phyloP scores from a whole-genome alignment of 2,329 filamentous ascomycete species.

The Hypoxylon sp. region DNA sequence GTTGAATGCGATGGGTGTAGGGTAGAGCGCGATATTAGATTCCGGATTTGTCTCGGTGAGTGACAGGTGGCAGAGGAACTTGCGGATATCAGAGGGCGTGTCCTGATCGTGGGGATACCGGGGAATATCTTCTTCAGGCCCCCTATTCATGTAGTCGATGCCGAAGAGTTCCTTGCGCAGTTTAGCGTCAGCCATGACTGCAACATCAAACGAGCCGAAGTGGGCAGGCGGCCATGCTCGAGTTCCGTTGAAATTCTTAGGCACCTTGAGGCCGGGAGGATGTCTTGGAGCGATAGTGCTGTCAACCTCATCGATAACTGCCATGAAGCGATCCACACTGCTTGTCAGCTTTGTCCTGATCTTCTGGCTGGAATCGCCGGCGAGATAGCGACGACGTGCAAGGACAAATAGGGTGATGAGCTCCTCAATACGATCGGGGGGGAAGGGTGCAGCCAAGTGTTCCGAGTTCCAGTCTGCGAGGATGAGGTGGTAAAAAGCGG shows the following conservation, averaged over 20 bases:
- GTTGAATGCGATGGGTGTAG: slow-evolving; percentile 40
- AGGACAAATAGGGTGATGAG: slow-evolving; percentile 29
- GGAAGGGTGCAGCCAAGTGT: slow-evolving; percentile 5
- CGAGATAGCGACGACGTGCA: slow-evolving; percentile 33
- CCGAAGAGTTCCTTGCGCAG: slow-evolving; percentile 38
- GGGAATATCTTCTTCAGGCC: background rate
- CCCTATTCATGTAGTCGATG: slow-evolving; percentile 10
- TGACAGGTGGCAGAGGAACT: slow-evolving; percentile 38
- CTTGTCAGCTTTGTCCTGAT: slow-evolving; percentile 3
- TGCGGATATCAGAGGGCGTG: slow-evolving; percentile 19
- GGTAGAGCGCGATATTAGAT: slow-evolving; percentile 30
- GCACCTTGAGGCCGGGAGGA: slow-evolving; percentile 3
- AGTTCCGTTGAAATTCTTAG: background rate
- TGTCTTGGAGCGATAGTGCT: background rate
- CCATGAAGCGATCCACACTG: slow-evolving; percentile 29
- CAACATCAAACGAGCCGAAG: slow-evolving; percentile 33
- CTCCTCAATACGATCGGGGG: slow-evolving; percentile 19
- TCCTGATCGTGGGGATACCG: slow-evolving; percentile 35
- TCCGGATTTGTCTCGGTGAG: slow-evolving; percentile 19
- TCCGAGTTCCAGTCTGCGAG: slow-evolving; percentile 39
- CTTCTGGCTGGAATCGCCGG: background rate
- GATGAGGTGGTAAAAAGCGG: slow-evolving; percentile 41
- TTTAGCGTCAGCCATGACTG: slow-evolving; percentile 31
- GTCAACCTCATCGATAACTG: slow-evolving; percentile 20
- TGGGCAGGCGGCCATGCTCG: slow-evolving; percentile 36